phyloP scores from a whole-genome alignment of 495 filamentous ascomycete genomes.

The Thermochaetoides thermophila region DNA sequence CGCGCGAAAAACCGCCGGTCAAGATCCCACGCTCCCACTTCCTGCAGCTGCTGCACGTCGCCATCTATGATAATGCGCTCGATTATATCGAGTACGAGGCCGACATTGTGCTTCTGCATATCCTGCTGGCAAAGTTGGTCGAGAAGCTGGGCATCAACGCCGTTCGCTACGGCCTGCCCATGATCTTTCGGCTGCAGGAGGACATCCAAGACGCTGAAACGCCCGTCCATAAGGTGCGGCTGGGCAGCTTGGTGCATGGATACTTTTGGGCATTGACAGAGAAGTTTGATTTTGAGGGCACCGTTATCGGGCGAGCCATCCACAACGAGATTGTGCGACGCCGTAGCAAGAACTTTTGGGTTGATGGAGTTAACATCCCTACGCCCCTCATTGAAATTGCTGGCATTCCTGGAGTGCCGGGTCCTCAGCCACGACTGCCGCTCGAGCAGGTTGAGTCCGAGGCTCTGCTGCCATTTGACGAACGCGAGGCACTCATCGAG shows the following conservation, averaged over 20 bases:
- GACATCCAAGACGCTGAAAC: constrained; percentile 54
- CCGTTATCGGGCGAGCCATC: constrained; percentile 49
- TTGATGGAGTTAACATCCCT: constrained; percentile 53
- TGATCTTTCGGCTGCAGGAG: constrained; percentile 77
- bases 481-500: constrained; percentile 50
- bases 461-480: constrained; percentile 50
- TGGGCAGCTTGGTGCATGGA: constrained; percentile 73
- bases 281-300: constrained; percentile 59
- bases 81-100: constrained; percentile 52
- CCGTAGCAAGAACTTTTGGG: constrained; percentile 58
- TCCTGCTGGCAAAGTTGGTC: constrained; percentile 56
- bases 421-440: constrained; percentile 31
- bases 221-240: constrained; percentile 49
- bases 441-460: constrained; percentile 39
- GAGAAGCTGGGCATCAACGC: constrained; percentile 74
- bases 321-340: constrained; percentile 61
- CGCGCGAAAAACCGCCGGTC: constrained; percentile 37
- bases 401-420: constrained; percentile 32
- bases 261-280: constrained; percentile 71
- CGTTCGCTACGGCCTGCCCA: constrained; percentile 61
- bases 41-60: constrained; percentile 70
- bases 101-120: constrained; percentile 61
- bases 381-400: constrained; percentile 39
- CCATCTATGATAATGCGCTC: constrained; percentile 71
- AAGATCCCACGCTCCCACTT: constrained; percentile 49